Base-by-base conservation (phyloP, 495 filamentous ascomycete species). In the Pyrenopolyporus hunteri region DNA sequence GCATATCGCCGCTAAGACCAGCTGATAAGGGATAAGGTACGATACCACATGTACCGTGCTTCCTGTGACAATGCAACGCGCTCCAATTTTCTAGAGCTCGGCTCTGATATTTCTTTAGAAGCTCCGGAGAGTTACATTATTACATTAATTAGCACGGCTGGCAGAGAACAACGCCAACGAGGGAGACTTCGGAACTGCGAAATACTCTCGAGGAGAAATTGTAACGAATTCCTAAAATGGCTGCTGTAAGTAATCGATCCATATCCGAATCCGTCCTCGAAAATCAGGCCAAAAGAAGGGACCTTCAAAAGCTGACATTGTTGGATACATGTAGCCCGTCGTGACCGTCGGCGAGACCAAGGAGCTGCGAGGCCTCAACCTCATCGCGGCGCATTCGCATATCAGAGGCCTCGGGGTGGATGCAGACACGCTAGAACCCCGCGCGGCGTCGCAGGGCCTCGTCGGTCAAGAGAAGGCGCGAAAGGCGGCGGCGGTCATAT, bases 381-480 rank as follows among this genome's bases (percentile, higher is more conserved):
- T 98, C 73, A 94, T 98, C 72, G 93, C 94, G 58, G 95, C 94
- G 54, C 94, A 99, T 80, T 97, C 94, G 42, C 95, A 99, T 75
- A 97, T 99, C 65, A 86, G 92, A 63, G 94, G 94, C 20, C 83
- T 99, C 13, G 94, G 94, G 44, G 93, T 99, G 55, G 92, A 97
- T 81, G 78, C 82, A 43, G 95, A 97, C 66, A 91, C 93, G 6
- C 81, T 98, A 55, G 92, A 96, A 67, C 93, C 93, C 25, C 84
- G 92, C 50, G 70, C 83, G 26, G 82, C 87, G n/a, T 96, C 92
- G 0, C 93, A 97, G 73, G 94, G 94, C n/a, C 84, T 99, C 22
- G 94, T 99, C 4, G 94, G 94, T 32, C 94, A 99, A 76, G 87
- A 96, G 68, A 93, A 93, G 74, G 95, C 94, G 33, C 88, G 94